Evolutionary conservation across 2,329 filamentous ascomycete species (phyloP), one percentile per base, ranked within the genome.

Genomic region (Aspergillus costaricaensis): DNA sequence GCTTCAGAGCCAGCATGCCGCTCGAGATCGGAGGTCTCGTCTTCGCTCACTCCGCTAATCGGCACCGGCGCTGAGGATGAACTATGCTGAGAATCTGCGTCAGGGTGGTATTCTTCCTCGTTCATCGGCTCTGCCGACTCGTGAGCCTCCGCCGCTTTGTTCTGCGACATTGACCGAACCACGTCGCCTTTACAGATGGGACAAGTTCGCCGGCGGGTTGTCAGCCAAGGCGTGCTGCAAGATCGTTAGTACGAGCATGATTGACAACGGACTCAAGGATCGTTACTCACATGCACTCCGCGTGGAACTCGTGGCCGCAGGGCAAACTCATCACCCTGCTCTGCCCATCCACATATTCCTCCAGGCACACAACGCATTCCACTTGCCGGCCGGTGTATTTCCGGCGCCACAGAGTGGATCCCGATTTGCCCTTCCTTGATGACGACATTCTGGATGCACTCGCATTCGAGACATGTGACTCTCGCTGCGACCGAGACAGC

Each of bases 141-240:
- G 47, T 52, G 65, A n/a, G 60, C 36, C 44, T 69, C 68, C 30
- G 60, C 52, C 15, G 64, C 47, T 19, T 68, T 67, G n/a, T 64
- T 66, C 32, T 80, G 82, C 17, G 87, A 84, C 65, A 92, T 72
- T 1, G 80, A 81, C 47, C 80, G 76, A 15, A 99, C 94, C 38
- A 99, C 95, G 73, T 99, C 95, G 52, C 93, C 92, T 80, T 99
- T 99, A 81, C 95, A 99, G 62, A 99, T 98, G 0, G 95, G 95
- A 70, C 95, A 99, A n/a, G 95, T 99, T 64, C 95, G 89, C 65
- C 95, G 90, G 52, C 94, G 88, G 15, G 93, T 98, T 0, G 94
- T 97, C 55, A 99, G 82, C 95, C 95, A 99, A 2, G 95, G 95
- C 4, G 95, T 98, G 73, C 92, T 96, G 65, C 25, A 36, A 39